These are phyloP conservation scores for Aschersonia sp. DNA, from an alignment of 2,329 filamentous ascomycete genomes.

Conservation along the genomic window DNA sequence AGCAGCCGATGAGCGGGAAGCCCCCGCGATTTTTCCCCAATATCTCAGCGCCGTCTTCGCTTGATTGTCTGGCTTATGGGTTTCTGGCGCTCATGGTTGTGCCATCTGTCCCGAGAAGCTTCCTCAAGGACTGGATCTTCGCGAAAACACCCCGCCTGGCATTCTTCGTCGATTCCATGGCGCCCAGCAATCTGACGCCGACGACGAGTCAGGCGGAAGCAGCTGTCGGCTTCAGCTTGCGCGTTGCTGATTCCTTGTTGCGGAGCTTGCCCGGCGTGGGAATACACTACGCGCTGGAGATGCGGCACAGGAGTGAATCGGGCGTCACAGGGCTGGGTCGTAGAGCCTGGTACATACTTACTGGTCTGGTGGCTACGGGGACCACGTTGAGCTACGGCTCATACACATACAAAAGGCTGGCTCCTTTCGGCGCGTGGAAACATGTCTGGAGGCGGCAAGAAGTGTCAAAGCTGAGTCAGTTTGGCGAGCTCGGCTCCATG, in stretches of 20 bases:
- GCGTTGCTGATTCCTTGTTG: conserved; percentile 19
- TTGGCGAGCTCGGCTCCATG: conserved; percentile 33
- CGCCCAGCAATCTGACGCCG: conserved; percentile 6
- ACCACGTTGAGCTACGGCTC: conserved; percentile 23
- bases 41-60: conserved; percentile 11
- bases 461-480: conserved; percentile 21
- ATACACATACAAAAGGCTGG: conserved; percentile 23
- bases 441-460: conserved; percentile 25
- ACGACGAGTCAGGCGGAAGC: conserved; percentile 2
- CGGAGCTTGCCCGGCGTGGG: conserved; percentile 20
- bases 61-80: conserved; percentile 71
- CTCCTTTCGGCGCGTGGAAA: conserved; percentile 28
- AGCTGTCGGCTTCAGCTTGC: conserved; percentile 11
- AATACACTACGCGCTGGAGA: conserved; percentile 19
- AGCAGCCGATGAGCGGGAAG: conserved; percentile 9
- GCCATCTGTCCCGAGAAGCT: conserved; percentile 26
- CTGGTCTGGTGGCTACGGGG: conserved; percentile 20
- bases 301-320: conserved; percentile 20
- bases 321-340: conserved; percentile 17
- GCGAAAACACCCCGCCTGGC: conserved; percentile 15
- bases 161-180: conserved; percentile 17
- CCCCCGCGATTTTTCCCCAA: conserved; percentile 16
- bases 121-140: conserved; percentile 25
- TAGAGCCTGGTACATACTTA: conserved; percentile 15
- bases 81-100: conserved; percentile 62